These are phyloP conservation scores for Cucumis variabilis DNA, from an alignment of 331 rosid genomes.

Conservation along the genomic window DNA sequence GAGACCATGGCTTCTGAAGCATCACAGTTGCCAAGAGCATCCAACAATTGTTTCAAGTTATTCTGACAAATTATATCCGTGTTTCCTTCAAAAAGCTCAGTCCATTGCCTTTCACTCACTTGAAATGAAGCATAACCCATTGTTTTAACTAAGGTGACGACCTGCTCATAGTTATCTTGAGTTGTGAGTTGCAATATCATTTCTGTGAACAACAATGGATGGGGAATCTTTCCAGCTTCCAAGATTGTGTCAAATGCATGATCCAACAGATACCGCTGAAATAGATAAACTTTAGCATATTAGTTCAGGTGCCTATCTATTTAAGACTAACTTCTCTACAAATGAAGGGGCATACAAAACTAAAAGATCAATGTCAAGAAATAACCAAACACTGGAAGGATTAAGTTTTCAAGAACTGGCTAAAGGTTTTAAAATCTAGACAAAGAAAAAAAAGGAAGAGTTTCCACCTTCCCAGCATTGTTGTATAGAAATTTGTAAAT, in stretches of 20 bases:
- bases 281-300: slow-evolving; percentile 30
- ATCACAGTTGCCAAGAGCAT: slow-evolving; percentile 56
- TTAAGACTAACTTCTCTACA: neutral
- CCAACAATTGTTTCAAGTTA: slow-evolving; percentile 53
- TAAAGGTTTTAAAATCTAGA: neutral
- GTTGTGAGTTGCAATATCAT: slow-evolving; percentile 67
- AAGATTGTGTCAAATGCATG: slow-evolving; percentile 82
- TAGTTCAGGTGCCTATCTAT: neutral
- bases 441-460: slow-evolving; percentile 11
- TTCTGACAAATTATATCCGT: slow-evolving; percentile 52
- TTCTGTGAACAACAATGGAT: slow-evolving; percentile 59
- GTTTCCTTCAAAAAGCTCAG: slow-evolving; percentile 58
- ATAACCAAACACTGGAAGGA: neutral
- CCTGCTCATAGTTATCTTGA: slow-evolving; percentile 58
- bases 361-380: neutral
- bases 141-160: slow-evolving; percentile 60
- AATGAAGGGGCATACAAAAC: neutral
- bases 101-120: slow-evolving; percentile 79
- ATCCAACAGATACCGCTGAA: slow-evolving; percentile 84
- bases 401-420: neutral
- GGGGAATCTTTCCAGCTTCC: slow-evolving; percentile 85
- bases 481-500: too few species aligned
- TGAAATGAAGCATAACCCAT: slow-evolving; percentile 87
- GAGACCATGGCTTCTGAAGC: slow-evolving; percentile 68
- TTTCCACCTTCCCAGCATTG: slow-evolving; percentile 86